phyloP scores from a whole-genome alignment of 2,329 filamentous ascomycete species.

The Cladosporium cucumerinum region DNA sequence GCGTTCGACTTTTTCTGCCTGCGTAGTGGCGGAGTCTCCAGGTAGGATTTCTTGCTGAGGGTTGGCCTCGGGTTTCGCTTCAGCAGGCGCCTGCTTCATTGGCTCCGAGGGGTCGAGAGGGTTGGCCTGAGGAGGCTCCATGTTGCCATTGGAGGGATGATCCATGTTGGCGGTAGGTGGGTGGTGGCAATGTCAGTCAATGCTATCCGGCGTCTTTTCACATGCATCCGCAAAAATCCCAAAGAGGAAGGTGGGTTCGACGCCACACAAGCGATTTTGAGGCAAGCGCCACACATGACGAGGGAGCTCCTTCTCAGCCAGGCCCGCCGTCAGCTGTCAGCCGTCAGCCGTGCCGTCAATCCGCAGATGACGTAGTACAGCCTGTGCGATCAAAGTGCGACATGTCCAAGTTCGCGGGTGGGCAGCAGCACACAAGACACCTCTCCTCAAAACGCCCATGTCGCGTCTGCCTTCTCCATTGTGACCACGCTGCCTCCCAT shows the following conservation, averaged over 20 bases:
- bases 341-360: background rate
- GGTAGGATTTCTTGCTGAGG: constrained; percentile 35
- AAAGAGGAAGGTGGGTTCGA: background rate
- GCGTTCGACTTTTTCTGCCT: constrained; percentile 40
- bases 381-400: background rate
- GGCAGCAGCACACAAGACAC: constrained; percentile 6
- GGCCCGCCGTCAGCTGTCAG: background rate
- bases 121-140: constrained; percentile 19
- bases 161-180: background rate
- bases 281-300: background rate
- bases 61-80: constrained; percentile 27
- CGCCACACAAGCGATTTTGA: constrained; percentile 3
- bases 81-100: constrained; percentile 24
- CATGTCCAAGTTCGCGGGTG: background rate
- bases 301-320: background rate
- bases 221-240: background rate
- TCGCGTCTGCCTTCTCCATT: background rate
- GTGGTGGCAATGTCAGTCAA: background rate
- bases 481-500: background rate
- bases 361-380: background rate
- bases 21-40: constrained; percentile 39
- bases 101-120: constrained; percentile 26
- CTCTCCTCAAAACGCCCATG: background rate
- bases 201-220: background rate
- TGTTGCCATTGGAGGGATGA: background rate